A percentile compares a stretch with the other conserved stretches of the same genome.
Conservation (phyloP, 1,284 basidiomycete species). For the Ustilago xerochloae region DNA sequence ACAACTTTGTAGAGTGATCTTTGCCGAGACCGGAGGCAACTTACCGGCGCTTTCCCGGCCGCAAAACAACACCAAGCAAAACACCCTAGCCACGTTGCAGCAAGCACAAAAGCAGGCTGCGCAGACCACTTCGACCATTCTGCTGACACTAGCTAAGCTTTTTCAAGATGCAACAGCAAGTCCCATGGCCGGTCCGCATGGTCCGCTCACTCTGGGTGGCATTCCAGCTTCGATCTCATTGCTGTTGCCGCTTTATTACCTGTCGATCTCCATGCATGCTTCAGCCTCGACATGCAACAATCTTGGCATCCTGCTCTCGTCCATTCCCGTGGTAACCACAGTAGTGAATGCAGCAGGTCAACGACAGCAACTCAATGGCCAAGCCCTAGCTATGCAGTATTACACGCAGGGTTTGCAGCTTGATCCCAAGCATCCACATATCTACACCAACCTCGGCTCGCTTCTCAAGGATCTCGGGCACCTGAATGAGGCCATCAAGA, state of each 20-base stretch:
- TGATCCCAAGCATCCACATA: slow-evolving; percentile 74
- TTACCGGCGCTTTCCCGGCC: slow-evolving; percentile 49
- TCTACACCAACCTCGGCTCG: slow-evolving; percentile 75
- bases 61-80: neutral
- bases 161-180: slow-evolving; percentile 71
- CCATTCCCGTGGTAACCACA: slow-evolving; percentile 68
- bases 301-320: slow-evolving; percentile 74
- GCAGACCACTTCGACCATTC: slow-evolving; percentile 72
- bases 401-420: slow-evolving; percentile 74
- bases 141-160: slow-evolving; percentile 74
- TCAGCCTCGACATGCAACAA: slow-evolving; percentile 75
- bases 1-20: slow-evolving; percentile 50
- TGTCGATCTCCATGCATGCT: slow-evolving; percentile 73
- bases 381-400: slow-evolving; percentile 72
- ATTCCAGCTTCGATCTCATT: slow-evolving; percentile 72
- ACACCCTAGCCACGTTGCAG: slow-evolving; percentile 30
- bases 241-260: slow-evolving; percentile 74
- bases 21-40: slow-evolving; percentile 49
- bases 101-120: slow-evolving; percentile 64
- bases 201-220: slow-evolving; percentile 57
- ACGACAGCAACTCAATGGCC: slow-evolving; percentile 60
- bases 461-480: slow-evolving; percentile 75
- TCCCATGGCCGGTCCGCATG: slow-evolving; percentile 50
- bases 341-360: slow-evolving; percentile 64
- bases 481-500: slow-evolving; percentile 72